These are phyloP conservation scores for Cunninghamia lanceolata DNA, from an alignment of 75 land plant genomes.

Conservation along the genomic window DNA sequence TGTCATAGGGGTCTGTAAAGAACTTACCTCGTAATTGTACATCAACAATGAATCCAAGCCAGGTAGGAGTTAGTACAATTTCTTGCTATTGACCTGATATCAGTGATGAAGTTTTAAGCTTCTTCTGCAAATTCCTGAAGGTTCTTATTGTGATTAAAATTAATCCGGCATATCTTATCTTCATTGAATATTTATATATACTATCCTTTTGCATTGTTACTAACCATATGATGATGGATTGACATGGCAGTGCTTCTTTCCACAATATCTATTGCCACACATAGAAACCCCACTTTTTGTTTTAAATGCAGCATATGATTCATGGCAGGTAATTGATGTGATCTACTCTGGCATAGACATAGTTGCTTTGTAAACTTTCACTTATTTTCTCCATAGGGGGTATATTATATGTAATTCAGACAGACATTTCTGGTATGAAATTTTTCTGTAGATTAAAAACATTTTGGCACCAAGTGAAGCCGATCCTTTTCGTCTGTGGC, in stretches of 20 bases:
- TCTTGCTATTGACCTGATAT: neutral
- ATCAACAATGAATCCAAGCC: constrained; percentile 39
- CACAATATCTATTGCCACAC: constrained; percentile 54
- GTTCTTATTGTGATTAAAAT: neutral
- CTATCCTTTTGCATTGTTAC: neutral
- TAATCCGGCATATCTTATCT: neutral
- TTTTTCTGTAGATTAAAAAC: neutral
- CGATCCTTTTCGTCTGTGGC: neutral
- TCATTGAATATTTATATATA: neutral
- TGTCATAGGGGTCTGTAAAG: constrained; percentile 29
- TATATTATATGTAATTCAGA: neutral
- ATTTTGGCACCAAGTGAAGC: constrained; percentile 35
- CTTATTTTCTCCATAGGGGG: neutral
- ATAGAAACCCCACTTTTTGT: constrained; percentile 75
- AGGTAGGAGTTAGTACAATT: constrained; percentile 21
- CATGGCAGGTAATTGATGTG: constrained; percentile 72
- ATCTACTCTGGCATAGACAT: neutral
- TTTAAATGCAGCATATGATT: constrained; percentile 87
- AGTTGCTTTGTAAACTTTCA: neutral
- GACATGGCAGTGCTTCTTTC: constrained; percentile 77
- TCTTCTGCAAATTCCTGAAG: neutral
- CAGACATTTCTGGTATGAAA: neutral
- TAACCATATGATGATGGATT: neutral
- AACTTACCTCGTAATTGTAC: constrained; percentile 49
- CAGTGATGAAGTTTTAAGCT: neutral